These are phyloP conservation scores for Trypanosoma boissoni DNA, from an alignment of 208 protist species.

Conservation along the genomic window DNA sequence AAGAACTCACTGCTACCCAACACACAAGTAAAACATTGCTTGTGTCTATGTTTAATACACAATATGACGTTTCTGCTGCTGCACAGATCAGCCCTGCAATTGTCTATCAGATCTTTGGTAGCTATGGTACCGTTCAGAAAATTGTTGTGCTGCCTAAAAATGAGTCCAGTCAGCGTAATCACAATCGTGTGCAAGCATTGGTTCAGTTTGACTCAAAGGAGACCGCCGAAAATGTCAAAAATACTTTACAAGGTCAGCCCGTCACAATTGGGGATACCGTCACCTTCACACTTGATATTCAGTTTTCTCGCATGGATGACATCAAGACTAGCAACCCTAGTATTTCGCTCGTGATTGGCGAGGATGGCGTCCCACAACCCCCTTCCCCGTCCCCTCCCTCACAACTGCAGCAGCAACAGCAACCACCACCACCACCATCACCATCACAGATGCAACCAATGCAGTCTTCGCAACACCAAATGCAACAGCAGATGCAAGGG, in stretches of 20 bases:
- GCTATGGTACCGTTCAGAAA: constrained; percentile 83
- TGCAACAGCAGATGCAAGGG: constrained; percentile 16
- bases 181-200: constrained; percentile 89
- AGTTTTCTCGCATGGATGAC: constrained; percentile 90
- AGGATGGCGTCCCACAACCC: constrained; percentile 59
- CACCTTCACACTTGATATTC: constrained; percentile 91
- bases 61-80: constrained; percentile 85
- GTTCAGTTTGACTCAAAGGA: constrained; percentile 85
- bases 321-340: constrained; percentile 84
- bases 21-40: constrained; percentile 85
- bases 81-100: constrained; percentile 87
- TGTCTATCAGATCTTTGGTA: constrained; percentile 90
- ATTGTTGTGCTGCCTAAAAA: constrained; percentile 92
- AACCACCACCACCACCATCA: constrained; percentile 4
- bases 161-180: constrained; percentile 83
- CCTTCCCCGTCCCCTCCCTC: constrained; percentile 21
- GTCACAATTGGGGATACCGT: constrained; percentile 85
- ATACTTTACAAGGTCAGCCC: constrained; percentile 87
- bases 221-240: constrained; percentile 86
- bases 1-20: constrained; percentile 85
- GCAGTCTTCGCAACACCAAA: constrained; percentile 15
- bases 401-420: constrained; percentile 4
- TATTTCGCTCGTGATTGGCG: constrained; percentile 77
- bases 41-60: constrained; percentile 92
- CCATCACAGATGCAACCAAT: constrained; percentile 5